These are phyloP conservation scores for Pseudomonodictys pantanalensis DNA, from an alignment of 495 filamentous ascomycete genomes.

Conservation along the genomic window DNA sequence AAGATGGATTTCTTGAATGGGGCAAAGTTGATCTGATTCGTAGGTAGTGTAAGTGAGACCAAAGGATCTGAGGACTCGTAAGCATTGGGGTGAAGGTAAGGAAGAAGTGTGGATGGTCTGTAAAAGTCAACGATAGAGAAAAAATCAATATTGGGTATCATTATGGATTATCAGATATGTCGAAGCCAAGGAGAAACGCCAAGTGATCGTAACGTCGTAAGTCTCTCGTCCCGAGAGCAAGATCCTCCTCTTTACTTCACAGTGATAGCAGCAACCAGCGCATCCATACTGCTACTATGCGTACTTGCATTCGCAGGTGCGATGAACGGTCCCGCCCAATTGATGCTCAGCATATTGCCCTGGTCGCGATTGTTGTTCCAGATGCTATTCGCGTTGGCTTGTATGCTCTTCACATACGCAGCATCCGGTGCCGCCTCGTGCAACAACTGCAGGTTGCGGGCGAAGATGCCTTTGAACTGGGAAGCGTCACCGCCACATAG, in stretches of 20 bases:
- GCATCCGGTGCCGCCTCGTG: conserved; percentile 54
- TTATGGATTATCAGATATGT: conserved; percentile 10
- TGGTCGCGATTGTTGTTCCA: conserved; percentile 61
- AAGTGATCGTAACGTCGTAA: background rate
- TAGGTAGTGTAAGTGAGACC: too few relatives aligned
- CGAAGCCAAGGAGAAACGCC: background rate
- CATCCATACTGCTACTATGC: conserved; percentile 68
- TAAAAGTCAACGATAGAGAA: background rate
- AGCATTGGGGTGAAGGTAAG: too few relatives aligned
- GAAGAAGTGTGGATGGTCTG: background rate
- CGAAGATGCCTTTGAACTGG: conserved; percentile 79
- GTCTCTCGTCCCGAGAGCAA: background rate
- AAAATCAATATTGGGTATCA: conserved; percentile 10
- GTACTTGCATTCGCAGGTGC: conserved; percentile 52
- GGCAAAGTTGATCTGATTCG: conserved; percentile 11
- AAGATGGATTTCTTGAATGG: conserved; percentile 52
- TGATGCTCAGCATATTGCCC: conserved; percentile 52
- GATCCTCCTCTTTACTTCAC: conserved; percentile 6
- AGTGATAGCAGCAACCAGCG: conserved; percentile 59
- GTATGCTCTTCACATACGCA: conserved; percentile 54
- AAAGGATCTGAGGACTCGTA: too few relatives aligned
- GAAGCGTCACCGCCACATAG: conserved; percentile 59
- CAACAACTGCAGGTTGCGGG: conserved; percentile 64
- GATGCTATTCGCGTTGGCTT: conserved; percentile 62
- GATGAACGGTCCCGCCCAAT: conserved; percentile 58